Base-by-base conservation (phyloP, 805 yeast species). In the Saturnispora dispora region DNA sequence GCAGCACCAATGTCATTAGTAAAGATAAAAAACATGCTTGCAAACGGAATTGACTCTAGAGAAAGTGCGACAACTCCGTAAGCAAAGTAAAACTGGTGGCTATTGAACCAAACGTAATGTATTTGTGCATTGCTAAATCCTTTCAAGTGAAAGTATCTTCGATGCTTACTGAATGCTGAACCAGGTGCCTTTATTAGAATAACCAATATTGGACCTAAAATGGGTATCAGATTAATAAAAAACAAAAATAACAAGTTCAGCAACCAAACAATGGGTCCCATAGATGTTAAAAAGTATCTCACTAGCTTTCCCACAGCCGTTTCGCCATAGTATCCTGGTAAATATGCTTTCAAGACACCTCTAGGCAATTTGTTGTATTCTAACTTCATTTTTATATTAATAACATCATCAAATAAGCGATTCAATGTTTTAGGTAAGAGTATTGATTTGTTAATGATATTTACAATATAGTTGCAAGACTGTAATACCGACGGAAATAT, bases 1-100 rank as follows among this genome's bases (percentile, higher is more conserved):
- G 87, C 86, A 10, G 82, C 82, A 5, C 85, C 88, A 3, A 78
- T 68, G 2, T 74, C 74, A 62, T 80, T 79, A 9, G 87, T 78
- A 55, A 78, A 76, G 56, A 74, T 70, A 53, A 83, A 80, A 35
- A 80, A 65, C 11, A 79, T 66, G 32, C 78, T 75, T 2, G 79
- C 52, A 22, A 79, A 53, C 1, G 88, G 88, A 10, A 79, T 65
- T 54, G 71, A 65, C 57, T 82, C 87, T 36, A 83, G 60, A 1
- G 74, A 27, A 32, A 75, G 70, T 1, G 82, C 73, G 15, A 72
- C 65, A 33, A 79, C 57, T 0, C 88, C 88, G 63, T 78, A 82
- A 4, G 72, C 46, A 54, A 72, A 65, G 55, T 75, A 77, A 2
- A 57, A 51, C 17, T 52, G 55, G 32, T 64, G 64, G 44, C 69